A percentile compares a stretch with the other conserved stretches of the same genome.
These are phyloP conservation scores for Tolypocladium tropicale DNA, from an alignment of 2,329 filamentous ascomycete species.

Conservation along the genomic window DNA sequence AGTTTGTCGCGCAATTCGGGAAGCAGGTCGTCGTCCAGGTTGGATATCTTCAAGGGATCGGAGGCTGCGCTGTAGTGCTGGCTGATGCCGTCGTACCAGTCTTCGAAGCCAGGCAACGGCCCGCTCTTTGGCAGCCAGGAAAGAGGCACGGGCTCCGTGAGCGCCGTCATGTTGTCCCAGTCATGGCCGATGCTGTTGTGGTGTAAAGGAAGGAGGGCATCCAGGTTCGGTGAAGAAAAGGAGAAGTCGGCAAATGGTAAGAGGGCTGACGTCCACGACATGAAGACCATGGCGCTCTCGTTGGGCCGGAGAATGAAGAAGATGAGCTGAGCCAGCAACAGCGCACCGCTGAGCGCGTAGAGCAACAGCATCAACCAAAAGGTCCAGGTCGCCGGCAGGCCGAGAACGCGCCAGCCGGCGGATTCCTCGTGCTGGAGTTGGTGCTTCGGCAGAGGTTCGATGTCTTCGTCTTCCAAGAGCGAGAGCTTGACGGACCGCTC, in stretches of 20 bases:
- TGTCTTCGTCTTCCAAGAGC: slow-evolving; percentile 4
- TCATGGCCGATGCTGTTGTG: slow-evolving; percentile 7
- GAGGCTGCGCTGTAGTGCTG: slow-evolving; percentile 19
- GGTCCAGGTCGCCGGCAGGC: neutral
- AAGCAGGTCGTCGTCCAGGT: slow-evolving; percentile 22
- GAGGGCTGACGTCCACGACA: slow-evolving; percentile 23
- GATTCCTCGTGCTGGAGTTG: neutral
- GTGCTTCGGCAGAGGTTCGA: neutral
- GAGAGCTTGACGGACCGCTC: slow-evolving; percentile 5
- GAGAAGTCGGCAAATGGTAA: slow-evolving; percentile 23
- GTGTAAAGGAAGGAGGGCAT: slow-evolving; percentile 12
- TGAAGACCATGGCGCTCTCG: slow-evolving; percentile 19
- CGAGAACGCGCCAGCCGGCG: too few species aligned
- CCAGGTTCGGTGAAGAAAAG: slow-evolving; percentile 14
- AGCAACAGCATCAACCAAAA: neutral
- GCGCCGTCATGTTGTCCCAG: slow-evolving; percentile 19
- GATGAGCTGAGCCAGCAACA: slow-evolving; percentile 11
- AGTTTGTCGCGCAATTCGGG: slow-evolving; percentile 15
- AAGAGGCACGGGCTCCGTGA: slow-evolving; percentile 10
- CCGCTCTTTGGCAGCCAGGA: slow-evolving; percentile 16
- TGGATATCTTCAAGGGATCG: slow-evolving; percentile 31
- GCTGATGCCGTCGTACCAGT: slow-evolving; percentile 13
- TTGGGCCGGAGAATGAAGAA: slow-evolving; percentile 13
- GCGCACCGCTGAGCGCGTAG: slow-evolving; percentile 6
- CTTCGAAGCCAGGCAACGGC: slow-evolving; percentile 13